Evolutionary conservation across 768 basidiomycete species (phyloP).

Genomic region (Pholiota microspora): DNA sequence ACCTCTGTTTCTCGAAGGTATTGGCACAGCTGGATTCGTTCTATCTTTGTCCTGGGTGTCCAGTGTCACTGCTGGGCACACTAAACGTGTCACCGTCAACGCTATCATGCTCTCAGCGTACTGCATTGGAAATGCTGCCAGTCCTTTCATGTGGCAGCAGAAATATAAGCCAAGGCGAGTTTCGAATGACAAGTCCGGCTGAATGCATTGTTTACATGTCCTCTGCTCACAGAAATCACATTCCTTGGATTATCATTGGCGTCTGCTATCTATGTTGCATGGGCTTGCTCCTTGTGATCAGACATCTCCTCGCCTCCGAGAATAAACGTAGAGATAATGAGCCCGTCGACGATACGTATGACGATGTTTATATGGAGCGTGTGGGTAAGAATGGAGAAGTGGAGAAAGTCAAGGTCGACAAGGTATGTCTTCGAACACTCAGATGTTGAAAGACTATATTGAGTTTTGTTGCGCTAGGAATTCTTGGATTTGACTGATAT

Average conservation of each 20-base stretch:
- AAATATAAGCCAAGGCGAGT: conserved; percentile 63
- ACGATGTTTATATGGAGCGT: conserved; percentile 61
- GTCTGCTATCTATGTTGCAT: conserved; percentile 59
- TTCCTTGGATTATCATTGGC: conserved; percentile 79
- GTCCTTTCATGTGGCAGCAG: conserved; percentile 78
- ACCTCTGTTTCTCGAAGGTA: conserved; percentile 24
- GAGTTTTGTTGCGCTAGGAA: conserved; percentile 39
- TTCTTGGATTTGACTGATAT: conserved; percentile 72
- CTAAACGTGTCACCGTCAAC: conserved; percentile 68
- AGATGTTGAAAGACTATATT: background rate
- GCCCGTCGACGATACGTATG: conserved; percentile 48
- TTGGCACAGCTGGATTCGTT: conserved; percentile 57
- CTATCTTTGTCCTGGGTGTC: conserved; percentile 64
- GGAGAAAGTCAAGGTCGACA: conserved; percentile 59
- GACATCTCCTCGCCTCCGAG: conserved; percentile 52
- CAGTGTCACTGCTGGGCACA: conserved; percentile 67
- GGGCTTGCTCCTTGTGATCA: conserved; percentile 43
- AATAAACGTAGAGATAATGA: conserved; percentile 65
- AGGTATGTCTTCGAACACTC: conserved; percentile 40
- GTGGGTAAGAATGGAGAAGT: conserved; percentile 47
- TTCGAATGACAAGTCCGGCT: too few species aligned
- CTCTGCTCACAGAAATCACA: conserved; percentile 48
- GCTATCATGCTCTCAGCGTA: conserved; percentile 76
- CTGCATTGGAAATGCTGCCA: conserved; percentile 59
- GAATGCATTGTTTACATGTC: too few species aligned